Evolutionary conservation across 768 basidiomycete genomes (phyloP).

Genomic region (Terana coerulea): DNA sequence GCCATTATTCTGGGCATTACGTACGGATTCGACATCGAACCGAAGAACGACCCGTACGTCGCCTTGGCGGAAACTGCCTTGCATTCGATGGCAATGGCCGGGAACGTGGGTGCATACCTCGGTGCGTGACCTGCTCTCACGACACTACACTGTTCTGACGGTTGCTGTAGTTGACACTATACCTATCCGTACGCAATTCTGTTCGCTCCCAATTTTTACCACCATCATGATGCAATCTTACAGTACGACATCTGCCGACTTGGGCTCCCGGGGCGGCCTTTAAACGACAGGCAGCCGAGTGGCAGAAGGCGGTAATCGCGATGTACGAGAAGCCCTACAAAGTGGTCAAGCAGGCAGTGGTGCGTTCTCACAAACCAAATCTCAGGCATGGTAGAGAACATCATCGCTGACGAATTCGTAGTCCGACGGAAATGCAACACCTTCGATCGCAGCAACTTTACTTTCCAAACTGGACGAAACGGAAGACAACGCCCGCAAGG

Average conservation of each 20-base stretch:
- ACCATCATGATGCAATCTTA: not conserved
- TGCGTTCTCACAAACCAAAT: too few species aligned
- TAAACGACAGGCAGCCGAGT: slow-evolving; percentile 10
- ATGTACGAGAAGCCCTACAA: slow-evolving; percentile 14
- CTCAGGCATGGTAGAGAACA: too few species aligned
- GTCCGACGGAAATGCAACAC: not conserved
- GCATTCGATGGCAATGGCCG: not conserved
- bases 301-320: not conserved
- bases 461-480: not conserved
- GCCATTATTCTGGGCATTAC: slow-evolving; percentile 5
- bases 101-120: slow-evolving; percentile 5
- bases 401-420: not conserved
- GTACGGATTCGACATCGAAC: slow-evolving; percentile 2
- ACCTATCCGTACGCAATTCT: slow-evolving; percentile 3
- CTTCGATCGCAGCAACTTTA: not conserved
- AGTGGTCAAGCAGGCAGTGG: slow-evolving; percentile 13
- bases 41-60: slow-evolving; percentile 6
- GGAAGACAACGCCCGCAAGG: not conserved
- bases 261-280: slow-evolving; percentile 21
- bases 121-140: not conserved
- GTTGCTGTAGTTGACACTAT: slow-evolving; percentile 9
- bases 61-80: not conserved
- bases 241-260: slow-evolving; percentile 19
- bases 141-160: not conserved
- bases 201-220: not conserved